phyloP scores from a whole-genome alignment of 352 stramenopile species.

The Phytophthora megakarya region DNA sequence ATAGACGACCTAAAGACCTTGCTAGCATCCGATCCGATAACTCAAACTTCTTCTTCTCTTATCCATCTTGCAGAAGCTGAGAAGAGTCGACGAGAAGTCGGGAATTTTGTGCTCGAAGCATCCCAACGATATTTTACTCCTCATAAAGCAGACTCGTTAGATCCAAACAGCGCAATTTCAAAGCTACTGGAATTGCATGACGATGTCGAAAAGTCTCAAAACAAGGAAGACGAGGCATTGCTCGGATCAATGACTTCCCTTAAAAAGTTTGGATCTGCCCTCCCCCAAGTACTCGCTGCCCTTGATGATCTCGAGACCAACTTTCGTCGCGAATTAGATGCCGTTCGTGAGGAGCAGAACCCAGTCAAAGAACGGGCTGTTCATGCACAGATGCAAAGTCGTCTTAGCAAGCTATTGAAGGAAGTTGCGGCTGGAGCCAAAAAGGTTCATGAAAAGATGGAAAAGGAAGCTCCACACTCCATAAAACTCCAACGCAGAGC shows the following conservation, averaged over 20 bases:
- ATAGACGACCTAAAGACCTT: conserved; percentile 46
- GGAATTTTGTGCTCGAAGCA: conserved; percentile 50
- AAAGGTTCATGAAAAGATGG: conserved; percentile 36
- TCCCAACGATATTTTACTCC: conserved; percentile 42
- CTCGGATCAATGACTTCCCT: conserved; percentile 33
- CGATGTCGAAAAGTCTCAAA: conserved; percentile 47
- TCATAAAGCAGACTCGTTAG: background rate
- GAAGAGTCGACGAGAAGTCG: conserved; percentile 60
- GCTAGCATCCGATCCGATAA: conserved; percentile 46
- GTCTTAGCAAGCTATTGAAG: conserved; percentile 38
- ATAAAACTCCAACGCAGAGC: conserved; percentile 23
- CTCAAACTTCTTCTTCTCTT: conserved; percentile 58
- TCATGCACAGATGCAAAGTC: conserved; percentile 45
- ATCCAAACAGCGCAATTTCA: conserved; percentile 18
- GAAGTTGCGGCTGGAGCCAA: conserved; percentile 39
- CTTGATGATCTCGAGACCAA: conserved; percentile 50
- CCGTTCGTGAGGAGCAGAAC: conserved; percentile 61
- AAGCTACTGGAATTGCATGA: conserved; percentile 48
- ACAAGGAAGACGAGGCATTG: conserved; percentile 57
- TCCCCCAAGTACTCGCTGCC: conserved; percentile 44
- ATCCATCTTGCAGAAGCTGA: conserved; percentile 52
- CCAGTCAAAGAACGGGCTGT: conserved; percentile 52
- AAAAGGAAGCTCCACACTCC: conserved; percentile 26
- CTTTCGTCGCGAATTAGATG: conserved; percentile 46
- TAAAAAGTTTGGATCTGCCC: conserved; percentile 47